Conservation (phyloP, 495 filamentous ascomycete species). For the Neohortaea acidophila region DNA sequence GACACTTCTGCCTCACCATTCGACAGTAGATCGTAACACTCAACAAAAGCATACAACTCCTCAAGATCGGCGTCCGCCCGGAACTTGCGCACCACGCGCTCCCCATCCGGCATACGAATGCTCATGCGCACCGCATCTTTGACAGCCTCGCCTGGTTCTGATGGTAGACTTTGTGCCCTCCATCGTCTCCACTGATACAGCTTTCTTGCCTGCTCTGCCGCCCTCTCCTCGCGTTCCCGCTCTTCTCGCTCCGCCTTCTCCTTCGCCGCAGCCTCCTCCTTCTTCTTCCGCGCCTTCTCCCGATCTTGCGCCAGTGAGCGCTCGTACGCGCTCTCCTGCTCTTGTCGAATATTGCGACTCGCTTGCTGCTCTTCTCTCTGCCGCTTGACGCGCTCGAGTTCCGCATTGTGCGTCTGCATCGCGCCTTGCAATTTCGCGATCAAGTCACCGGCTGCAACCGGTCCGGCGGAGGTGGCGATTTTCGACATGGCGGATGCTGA, state of each 20-base stretch:
- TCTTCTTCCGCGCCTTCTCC: slow-evolving; percentile 56
- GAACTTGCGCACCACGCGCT: slow-evolving; percentile 65
- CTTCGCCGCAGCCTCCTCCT: slow-evolving; percentile 57
- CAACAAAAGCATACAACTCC: slow-evolving; percentile 90
- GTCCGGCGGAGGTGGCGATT: slow-evolving; percentile 57
- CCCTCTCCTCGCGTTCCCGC: slow-evolving; percentile 45
- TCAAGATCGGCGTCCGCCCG: slow-evolving; percentile 49
- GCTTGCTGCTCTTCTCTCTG: slow-evolving; percentile 62
- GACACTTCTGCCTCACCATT: slow-evolving; percentile 22
- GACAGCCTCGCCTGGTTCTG: slow-evolving; percentile 49
- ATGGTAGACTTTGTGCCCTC: slow-evolving; percentile 49
- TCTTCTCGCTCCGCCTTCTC: slow-evolving; percentile 48
- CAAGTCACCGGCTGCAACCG: slow-evolving; percentile 48
- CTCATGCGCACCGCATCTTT: slow-evolving; percentile 68
- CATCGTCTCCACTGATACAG: slow-evolving; percentile 63
- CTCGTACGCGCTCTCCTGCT: slow-evolving; percentile 89
- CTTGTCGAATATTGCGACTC: slow-evolving; percentile 56
- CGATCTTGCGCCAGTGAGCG: slow-evolving; percentile 74
- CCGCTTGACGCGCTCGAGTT: slow-evolving; percentile 51
- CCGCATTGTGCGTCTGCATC: slow-evolving; percentile 51
- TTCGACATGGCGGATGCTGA: slow-evolving; percentile 77
- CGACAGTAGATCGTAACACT: slow-evolving; percentile 61
- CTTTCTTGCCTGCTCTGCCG: slow-evolving; percentile 41
- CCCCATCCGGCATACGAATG: slow-evolving; percentile 56
- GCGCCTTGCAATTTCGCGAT: slow-evolving; percentile 54